Percentiles rank a stretch among this genome's conserved stretches.
Conservation (phyloP, 2,329 filamentous ascomycete species). For the Sclerotinia trifoliorum region DNA sequence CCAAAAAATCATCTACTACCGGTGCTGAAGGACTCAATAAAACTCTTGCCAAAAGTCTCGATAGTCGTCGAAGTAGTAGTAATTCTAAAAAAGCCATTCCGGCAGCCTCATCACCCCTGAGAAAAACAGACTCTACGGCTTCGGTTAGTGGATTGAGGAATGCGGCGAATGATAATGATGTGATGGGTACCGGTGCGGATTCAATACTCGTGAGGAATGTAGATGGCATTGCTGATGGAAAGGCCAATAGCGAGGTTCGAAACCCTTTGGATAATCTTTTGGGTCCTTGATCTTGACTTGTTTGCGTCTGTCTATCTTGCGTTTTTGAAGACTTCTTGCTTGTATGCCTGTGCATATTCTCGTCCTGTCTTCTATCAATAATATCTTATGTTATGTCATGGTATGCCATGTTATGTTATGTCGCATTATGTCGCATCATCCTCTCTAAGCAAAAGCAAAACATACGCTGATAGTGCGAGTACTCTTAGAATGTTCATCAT, state of each 20-base stretch:
- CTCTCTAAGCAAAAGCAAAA: not conserved
- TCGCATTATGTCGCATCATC: too few species aligned
- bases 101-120: constrained; percentile 26
- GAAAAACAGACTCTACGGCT: constrained; percentile 31
- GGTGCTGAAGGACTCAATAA: constrained; percentile 73
- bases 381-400: not conserved
- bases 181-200: not conserved
- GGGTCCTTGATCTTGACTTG: constrained; percentile 30
- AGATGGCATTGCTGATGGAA: constrained; percentile 24
- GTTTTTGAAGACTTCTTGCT: not conserved
- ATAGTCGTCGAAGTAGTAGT: constrained; percentile 86
- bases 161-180: constrained; percentile 8
- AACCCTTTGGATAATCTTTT: constrained; percentile 35
- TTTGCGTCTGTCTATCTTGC: not conserved
- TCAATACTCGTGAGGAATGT: not conserved
- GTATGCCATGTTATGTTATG: not conserved
- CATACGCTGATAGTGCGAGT: constrained; percentile 32
- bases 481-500: constrained; percentile 26
- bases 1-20: constrained; percentile 44
- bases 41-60: constrained; percentile 81
- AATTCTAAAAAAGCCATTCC: constrained; percentile 75
- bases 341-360: not conserved
- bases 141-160: constrained; percentile 34
- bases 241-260: constrained; percentile 34
- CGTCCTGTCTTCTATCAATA: not conserved